phyloP scores from a whole-genome alignment of 768 basidiomycete species.

The Lactarius sanguifluus region DNA sequence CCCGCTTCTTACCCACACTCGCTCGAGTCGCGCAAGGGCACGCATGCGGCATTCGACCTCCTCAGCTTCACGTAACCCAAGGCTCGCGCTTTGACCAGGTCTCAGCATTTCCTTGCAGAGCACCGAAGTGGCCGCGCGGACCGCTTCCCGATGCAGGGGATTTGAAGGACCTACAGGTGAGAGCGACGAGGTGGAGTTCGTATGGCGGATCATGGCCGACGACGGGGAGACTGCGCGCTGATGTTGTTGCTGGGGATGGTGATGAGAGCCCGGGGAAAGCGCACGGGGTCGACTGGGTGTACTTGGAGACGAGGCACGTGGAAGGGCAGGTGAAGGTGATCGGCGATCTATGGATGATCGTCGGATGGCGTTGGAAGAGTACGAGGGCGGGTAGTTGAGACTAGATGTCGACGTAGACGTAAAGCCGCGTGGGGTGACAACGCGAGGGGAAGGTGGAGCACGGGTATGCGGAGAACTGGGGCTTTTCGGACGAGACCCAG shows the following conservation, averaged over 20 bases:
- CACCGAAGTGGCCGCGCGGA: slow-evolving; percentile 61
- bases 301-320: slow-evolving; percentile 29
- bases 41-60: slow-evolving; percentile 70
- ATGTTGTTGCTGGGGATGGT: background rate
- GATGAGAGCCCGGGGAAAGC: slow-evolving; percentile 14
- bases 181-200: slow-evolving; percentile 62
- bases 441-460: slow-evolving; percentile 40
- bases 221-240: slow-evolving; percentile 36
- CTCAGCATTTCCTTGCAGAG: slow-evolving; percentile 66
- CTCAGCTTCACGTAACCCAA: slow-evolving; percentile 61
- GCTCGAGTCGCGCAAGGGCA: slow-evolving; percentile 63
- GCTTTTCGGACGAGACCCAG: slow-evolving; percentile 42
- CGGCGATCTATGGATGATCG: slow-evolving; percentile 34
- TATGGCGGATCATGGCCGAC: slow-evolving; percentile 47
- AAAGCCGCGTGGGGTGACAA: slow-evolving; percentile 45
- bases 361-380: slow-evolving; percentile 35
- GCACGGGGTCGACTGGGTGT: slow-evolving; percentile 17
- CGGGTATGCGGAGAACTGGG: slow-evolving; percentile 13
- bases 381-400: slow-evolving; percentile 37
- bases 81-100: slow-evolving; percentile 56
- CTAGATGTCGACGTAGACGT: slow-evolving; percentile 53
- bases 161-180: slow-evolving; percentile 41
- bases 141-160: slow-evolving; percentile 63
- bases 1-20: slow-evolving; percentile 73
- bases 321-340: slow-evolving; percentile 44